phyloP scores from a whole-genome alignment of 768 basidiomycete species.

The Suillus fuscotomentosus region DNA sequence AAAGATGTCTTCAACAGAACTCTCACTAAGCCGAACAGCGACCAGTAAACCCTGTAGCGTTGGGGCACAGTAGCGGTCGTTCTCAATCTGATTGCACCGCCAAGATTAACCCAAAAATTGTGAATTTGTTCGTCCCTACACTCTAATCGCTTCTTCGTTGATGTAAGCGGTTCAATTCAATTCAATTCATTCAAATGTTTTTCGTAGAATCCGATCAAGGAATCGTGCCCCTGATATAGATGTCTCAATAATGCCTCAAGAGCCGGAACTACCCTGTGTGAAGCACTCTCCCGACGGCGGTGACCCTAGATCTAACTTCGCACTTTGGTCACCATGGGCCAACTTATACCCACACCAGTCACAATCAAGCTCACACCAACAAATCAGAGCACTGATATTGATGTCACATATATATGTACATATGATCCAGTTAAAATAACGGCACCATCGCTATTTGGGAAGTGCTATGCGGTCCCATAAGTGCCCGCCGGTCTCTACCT shows the following conservation, averaged over 20 bases:
- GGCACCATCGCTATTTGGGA: not conserved
- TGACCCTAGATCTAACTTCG: conserved; percentile 2
- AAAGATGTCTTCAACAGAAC: not conserved
- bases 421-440: conserved; percentile 2
- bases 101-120: not conserved
- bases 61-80: too few species aligned
- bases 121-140: too few species aligned
- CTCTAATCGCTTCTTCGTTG: not conserved
- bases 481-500: not conserved
- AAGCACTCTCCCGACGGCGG: not conserved
- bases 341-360: conserved; percentile 1
- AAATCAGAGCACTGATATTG: not conserved
- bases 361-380: conserved; percentile 1
- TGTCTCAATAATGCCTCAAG: not conserved
- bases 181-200: not conserved
- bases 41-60: not conserved
- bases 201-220: not conserved
- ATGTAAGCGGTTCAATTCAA: not conserved
- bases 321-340: not conserved
- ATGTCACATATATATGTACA: not conserved
- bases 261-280: not conserved
- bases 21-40: not conserved
- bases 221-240: not conserved
- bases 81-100: too few species aligned
- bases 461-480: not conserved